Evolutionary conservation across 2,329 filamentous ascomycete genomes (phyloP), one percentile per base, ranked within the genome.

Genomic region (Pseudovirgaria hyperparasitica): DNA sequence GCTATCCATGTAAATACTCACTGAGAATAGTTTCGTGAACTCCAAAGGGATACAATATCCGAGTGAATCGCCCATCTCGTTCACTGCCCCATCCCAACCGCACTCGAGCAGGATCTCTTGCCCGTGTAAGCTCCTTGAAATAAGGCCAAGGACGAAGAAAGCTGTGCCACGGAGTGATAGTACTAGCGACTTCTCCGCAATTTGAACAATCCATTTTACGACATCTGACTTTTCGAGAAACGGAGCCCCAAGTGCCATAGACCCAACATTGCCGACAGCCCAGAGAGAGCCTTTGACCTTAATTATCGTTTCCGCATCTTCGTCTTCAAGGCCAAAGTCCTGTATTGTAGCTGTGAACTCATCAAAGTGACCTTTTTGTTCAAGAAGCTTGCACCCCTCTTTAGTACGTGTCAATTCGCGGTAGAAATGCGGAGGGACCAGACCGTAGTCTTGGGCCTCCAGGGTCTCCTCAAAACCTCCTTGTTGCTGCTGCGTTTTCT

Each of bases 201-300:
- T 94, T 36, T 74, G 67, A 24, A 96, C 74, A 35, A 98, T 87
- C 36, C 78, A 72, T 44, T 78, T 72, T 11, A 96, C 84, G 19
- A 96, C 84, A 38, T 94, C 82, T 19, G 75, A 82, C 30, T 80
- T 76, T 54, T 94, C 90, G 4, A 98, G 65, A 50, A 98, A 98
- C 0, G 85, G 85, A 1, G 87, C 87, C 2, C 90, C 90, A 2
- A 94, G 72, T 43, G 96, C 87, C 86, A 98, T 96, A 1, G 86
- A 94, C 0, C 90, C 90, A 19, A 98, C 87, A 42, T 98, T 98
- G 14, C 90, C 90, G 1, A 98, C 85, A 0, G 90, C 90, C 90
- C 90, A 98, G 25, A 98, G 64, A 48, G 85, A 94, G 6, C 86
- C 90, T 53, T 98, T 98, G 38, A 96, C 84, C 50, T 94, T 96